phyloP scores from a whole-genome alignment of 768 basidiomycete genomes.

The Pisolithus tinctorius region DNA sequence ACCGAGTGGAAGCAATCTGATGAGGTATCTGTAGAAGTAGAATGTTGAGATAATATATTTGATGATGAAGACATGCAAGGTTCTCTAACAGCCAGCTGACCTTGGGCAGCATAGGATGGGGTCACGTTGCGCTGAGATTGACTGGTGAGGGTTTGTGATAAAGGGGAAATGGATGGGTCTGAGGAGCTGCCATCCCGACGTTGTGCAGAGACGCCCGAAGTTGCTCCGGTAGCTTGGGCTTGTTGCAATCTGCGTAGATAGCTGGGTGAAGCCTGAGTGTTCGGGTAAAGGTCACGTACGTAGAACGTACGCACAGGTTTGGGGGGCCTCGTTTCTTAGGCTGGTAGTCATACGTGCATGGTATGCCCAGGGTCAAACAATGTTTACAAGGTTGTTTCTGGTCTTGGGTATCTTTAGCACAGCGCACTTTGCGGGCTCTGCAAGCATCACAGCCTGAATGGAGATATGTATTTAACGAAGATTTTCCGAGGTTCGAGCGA shows the following conservation, averaged over 20 bases:
- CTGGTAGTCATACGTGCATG: conserved; percentile 88
- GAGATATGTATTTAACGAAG: conserved; percentile 11
- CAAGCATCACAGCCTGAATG: conserved; percentile 76
- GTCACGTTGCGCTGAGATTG: conserved; percentile 44
- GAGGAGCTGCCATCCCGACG: conserved; percentile 29
- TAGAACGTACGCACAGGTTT: conserved; percentile 57
- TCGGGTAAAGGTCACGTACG: not conserved
- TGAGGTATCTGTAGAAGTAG: conserved; percentile 63
- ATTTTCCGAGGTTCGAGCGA: conserved; percentile 15
- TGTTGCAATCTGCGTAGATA: conserved; percentile 79
- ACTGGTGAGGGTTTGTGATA: conserved; percentile 30
- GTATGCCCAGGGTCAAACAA: conserved; percentile 72
- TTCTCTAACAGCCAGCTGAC: conserved; percentile 42
- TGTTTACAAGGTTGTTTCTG: conserved; percentile 80
- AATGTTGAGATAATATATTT: conserved; percentile 54
- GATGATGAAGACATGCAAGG: conserved; percentile 34
- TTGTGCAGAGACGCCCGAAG: conserved; percentile 38
- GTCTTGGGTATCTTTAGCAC: conserved; percentile 74
- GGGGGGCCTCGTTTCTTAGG: conserved; percentile 93
- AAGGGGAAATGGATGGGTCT: conserved; percentile 45
- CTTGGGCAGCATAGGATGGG: conserved; percentile 26
- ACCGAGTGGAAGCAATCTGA: conserved; percentile 48
- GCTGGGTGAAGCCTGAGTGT: conserved; percentile 27
- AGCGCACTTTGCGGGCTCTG: conserved; percentile 80
- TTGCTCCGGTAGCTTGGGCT: conserved; percentile 49